Evolutionary conservation across 2,329 filamentous ascomycete genomes (phyloP), one percentile per base, ranked within the genome.

Genomic region (Leptographium flavum): DNA sequence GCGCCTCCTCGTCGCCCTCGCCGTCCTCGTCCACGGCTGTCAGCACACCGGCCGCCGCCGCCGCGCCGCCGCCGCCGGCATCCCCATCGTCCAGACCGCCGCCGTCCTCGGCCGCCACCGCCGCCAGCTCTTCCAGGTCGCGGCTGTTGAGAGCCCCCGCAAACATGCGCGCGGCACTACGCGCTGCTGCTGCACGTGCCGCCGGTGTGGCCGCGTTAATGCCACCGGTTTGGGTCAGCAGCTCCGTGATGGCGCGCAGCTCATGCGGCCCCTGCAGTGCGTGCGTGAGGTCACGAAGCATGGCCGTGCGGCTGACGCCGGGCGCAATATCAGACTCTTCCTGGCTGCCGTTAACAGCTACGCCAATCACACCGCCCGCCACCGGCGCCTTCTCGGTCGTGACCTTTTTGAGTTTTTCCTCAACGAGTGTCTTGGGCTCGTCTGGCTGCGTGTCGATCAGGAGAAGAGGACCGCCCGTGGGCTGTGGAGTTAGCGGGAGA

Each of bases 401-500:
- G 4, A 74, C 72, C 62, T 93, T 94, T 73, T 88, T 92, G 36
- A 94, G 76, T 68, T 93, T 94, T 63, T 96, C 79, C 61, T 96
- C 92, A 40, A 98, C 74, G 8, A 92, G 73, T 17, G 79, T 69
- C 61, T 94, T 93, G 40, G 79, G 65, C 60, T 94, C 83, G 1
- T 79, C 75, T 1, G 87, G 83, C 52, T 81, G 74, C 14, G 81
- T 87, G 60, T 98, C 92, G 46, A 85, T 73, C 21, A 98, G 77
- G n/a, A 98, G 74, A 30, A 96, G 79, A 32, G 94, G 87, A 53
- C 92, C 92, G 53, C 92, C 90, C 36, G 90, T 96, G 50, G 90
- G 86, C 83, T 94, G 56, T 5, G 44, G 19, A 7, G 42, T 44
- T 25, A 14, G 27, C 17, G 6, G 8, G 15, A 8, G 37, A 47